phyloP scores from a whole-genome alignment of 495 filamentous ascomycete species.

The Immersiella caudata region DNA sequence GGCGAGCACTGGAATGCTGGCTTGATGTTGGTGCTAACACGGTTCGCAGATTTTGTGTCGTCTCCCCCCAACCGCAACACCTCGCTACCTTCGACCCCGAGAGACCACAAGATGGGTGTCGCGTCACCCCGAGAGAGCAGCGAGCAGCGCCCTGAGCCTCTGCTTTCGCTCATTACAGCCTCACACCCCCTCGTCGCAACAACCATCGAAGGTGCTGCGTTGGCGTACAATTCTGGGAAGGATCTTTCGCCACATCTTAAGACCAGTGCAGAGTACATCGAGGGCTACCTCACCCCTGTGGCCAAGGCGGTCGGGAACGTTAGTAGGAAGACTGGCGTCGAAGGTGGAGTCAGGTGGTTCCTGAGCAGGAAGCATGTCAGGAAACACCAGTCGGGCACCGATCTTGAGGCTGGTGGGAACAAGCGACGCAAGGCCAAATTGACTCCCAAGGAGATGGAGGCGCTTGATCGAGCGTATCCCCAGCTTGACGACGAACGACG shows the following conservation, averaged over 20 bases:
- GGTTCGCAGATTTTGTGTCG: conserved; percentile 54
- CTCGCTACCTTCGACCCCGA: conserved; percentile 31
- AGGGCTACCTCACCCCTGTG: conserved; percentile 79
- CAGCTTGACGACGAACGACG: conserved; percentile 40
- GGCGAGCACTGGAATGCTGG: conserved; percentile 8
- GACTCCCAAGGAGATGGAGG: conserved; percentile 17
- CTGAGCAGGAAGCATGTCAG: conserved; percentile 49
- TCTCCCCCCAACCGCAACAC: conserved; percentile 54
- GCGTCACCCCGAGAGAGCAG: conserved; percentile 32
- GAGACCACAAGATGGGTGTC: conserved; percentile 23
- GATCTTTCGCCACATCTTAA: conserved; percentile 85
- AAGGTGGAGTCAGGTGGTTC: conserved; percentile 79
- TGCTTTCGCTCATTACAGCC: conserved; percentile 77
- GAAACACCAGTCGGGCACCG: conserved; percentile 44
- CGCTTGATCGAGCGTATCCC: not conserved
- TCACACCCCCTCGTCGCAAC: conserved; percentile 77
- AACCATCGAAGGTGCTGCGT: conserved; percentile 77
- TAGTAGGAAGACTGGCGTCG: conserved; percentile 78
- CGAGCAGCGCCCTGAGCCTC: conserved; percentile 61
- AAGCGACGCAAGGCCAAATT: conserved; percentile 62
- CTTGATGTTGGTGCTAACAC: conserved; percentile 26
- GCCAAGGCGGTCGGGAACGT: conserved; percentile 81
- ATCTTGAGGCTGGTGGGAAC: conserved; percentile 48
- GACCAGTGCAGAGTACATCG: conserved; percentile 80
- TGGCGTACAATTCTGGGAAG: conserved; percentile 80